A percentile compares a stretch with the other conserved stretches of the same genome.
Evolutionary conservation across 768 basidiomycete genomes (phyloP).

Genomic region (Lepiota venenata): DNA sequence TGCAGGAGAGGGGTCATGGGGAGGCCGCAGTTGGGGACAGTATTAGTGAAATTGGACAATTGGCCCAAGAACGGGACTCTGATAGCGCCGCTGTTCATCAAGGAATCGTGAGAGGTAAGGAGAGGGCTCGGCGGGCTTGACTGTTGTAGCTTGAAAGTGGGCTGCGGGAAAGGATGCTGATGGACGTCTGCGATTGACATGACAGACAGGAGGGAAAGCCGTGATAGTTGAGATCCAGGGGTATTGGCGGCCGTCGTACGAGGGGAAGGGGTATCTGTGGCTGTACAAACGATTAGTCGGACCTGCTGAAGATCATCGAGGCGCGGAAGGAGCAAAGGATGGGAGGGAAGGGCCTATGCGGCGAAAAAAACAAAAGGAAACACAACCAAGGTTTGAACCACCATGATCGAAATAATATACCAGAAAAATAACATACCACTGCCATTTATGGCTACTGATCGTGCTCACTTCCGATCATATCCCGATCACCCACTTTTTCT

Average conservation of each 20-base stretch:
- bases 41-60: background rate
- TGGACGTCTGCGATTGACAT: background rate
- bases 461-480: conserved; percentile 5
- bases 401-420: too few relatives aligned
- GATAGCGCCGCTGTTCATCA: background rate
- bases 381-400: too few relatives aligned
- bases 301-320: background rate
- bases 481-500: conserved; percentile 6
- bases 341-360: too few relatives aligned
- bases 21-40: background rate
- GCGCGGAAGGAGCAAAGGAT: too few relatives aligned
- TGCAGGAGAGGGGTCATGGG: background rate
- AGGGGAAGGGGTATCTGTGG: background rate
- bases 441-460: background rate
- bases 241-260: background rate
- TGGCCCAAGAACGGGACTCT: background rate
- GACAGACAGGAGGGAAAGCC: background rate
- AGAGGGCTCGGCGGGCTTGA: background rate
- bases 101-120: background rate
- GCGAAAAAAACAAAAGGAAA: too few relatives aligned
- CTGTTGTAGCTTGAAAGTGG: background rate
- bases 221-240: background rate
- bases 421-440: background rate
- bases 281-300: background rate
- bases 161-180: background rate